Evolutionary conservation across 2,329 filamentous ascomycete genomes (phyloP), one percentile per base, ranked within the genome.

Genomic region (Paecilomyces niveus): DNA sequence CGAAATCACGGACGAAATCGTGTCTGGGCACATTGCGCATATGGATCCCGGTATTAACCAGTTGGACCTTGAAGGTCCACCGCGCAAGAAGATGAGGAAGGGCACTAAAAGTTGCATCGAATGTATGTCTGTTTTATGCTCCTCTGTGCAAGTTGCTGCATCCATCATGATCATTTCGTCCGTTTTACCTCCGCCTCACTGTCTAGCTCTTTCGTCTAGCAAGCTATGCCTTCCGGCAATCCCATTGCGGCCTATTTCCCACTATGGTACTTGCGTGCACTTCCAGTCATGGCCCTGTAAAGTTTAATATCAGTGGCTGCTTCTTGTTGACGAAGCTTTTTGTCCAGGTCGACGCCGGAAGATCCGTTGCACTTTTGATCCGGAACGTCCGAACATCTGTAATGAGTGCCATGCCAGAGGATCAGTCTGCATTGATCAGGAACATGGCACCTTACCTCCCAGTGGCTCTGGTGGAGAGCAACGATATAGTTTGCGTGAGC

Each of bases 21-120:
- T 29, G 22, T 29, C 50, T 11, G 11, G 15, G 32, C 49, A 13
- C 11, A n/a, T 15, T 29, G 15, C 22, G 6, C 50, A 59, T 21
- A 67, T 69, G 66, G 61, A 61, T 29, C 2, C 54, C 58, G 10
- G 15, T 32, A 26, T 29, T 29, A 45, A 33, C 6, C 58, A 53
- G 13, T 26, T 67, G 57, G 66, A 74, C 53, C 55, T 57, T 9
- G 66, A 72, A 53, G 73, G 65, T 1, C 74, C 70, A 2, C 66
- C 72, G n/a, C 70, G 70, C 33, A 77, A 76, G 65, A 76, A 69
- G 61, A 76, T 77, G 73, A 66, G 75, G 52, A 77, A 77, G 52
- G 75, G 75, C 21, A 77, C 75, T 22, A 76, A 72, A 60, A 76
- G 74, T 59, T 77, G 75, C 63, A 64, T 67, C 54, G 74, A 77